A percentile compares a stretch with the other conserved stretches of the same genome.
These are phyloP conservation scores for Botryotinia narcissicola DNA, from an alignment of 2,329 filamentous ascomycete species.

Conservation along the genomic window DNA sequence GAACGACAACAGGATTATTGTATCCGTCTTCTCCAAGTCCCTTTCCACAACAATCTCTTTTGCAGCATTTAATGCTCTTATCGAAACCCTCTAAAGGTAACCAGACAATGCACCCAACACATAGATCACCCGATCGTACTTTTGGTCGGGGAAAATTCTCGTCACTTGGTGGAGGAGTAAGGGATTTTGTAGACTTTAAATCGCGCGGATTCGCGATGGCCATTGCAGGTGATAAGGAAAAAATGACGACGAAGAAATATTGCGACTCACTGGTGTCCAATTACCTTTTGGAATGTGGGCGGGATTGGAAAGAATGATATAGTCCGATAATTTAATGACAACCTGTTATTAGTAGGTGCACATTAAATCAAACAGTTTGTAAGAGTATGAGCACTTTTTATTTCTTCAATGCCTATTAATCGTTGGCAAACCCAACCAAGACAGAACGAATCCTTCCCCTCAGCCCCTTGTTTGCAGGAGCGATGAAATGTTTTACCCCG, in stretches of 20 bases:
- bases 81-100: slow-evolving; percentile 15
- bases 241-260: neutral
- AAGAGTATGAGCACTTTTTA: neutral
- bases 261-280: slow-evolving; percentile 7
- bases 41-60: slow-evolving; percentile 14
- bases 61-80: slow-evolving; percentile 23
- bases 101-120: slow-evolving; percentile 29
- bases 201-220: neutral
- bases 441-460: slow-evolving; percentile 4
- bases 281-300: neutral
- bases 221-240: neutral
- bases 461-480: neutral
- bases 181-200: neutral
- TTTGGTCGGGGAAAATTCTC: slow-evolving; percentile 5
- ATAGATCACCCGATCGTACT: slow-evolving; percentile 23
- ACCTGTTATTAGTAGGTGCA: neutral
- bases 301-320: neutral
- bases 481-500: neutral
- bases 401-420: neutral
- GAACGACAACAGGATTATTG: slow-evolving; percentile 24
- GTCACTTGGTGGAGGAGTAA: slow-evolving; percentile 12
- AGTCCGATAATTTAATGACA: neutral
- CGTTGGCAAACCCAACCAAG: neutral
- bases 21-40: slow-evolving; percentile 26
- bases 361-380: neutral